Base-by-base conservation (phyloP, 2,329 filamentous ascomycete genomes). In the Lachnellula occidentalis region DNA sequence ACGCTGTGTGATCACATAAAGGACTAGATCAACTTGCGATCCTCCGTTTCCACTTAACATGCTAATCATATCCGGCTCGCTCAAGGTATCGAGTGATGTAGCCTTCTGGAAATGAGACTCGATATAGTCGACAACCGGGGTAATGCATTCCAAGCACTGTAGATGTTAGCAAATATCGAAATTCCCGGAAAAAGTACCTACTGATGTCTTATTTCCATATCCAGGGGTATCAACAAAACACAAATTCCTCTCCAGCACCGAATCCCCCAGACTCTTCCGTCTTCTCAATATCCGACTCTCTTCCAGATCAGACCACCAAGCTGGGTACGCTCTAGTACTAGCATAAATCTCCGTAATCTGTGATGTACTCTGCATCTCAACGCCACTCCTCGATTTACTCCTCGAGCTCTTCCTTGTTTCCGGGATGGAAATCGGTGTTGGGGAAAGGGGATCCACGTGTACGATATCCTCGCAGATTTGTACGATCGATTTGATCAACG, bases 391-490 rank as follows among this genome's bases (percentile, higher is more conserved):
- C 55, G 51, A 65, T 63, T 55, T 66, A 22, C 58, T 45, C 45
- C 59, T 66, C 19, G 67, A 65, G 53, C 50, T 60, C 53, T 57
- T 63, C 47, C 54, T 57, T 54, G 57, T 48, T 45, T 70, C 57
- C 41, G 63, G 39, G 45, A 66, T 60, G 1, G 72, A 52, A 4
- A 66, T 53, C 47, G 61, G 56, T 15, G 70, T 71, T 8, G 68
- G 62, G 31, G 70, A 68, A 31, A 76, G 69, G 2, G 73, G 70
- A 67, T 97, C 92, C 51, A 96, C 85, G 69, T 99, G 92, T 2
- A 97, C 92, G 58, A 99, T 95, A 66, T 97, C 90, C 66, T 92
- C 84, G 69, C 90, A 95, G 3, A 76, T 79, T 67, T 96, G 90
- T 15, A 95, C 85, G 45, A 99, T 89, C 2, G 90, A 89, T 67